Evolutionary conservation across 495 filamentous ascomycete genomes (phyloP).

Genomic region (Tetracladium setigerum): DNA sequence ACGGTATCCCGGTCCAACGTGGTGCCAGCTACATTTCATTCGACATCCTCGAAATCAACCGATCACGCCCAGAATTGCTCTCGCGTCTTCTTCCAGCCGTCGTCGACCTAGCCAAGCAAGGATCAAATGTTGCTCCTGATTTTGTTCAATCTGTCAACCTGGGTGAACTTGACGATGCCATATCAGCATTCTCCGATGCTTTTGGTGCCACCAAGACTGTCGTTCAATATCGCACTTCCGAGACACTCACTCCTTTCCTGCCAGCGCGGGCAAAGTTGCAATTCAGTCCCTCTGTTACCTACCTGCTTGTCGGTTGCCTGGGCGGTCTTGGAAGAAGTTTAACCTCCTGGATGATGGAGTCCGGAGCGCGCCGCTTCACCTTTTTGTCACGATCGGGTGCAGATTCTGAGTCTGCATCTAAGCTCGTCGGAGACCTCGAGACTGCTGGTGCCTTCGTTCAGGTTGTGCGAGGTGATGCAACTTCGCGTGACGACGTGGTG

Average conservation of each 20-base stretch:
- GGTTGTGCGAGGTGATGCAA: conserved; percentile 24
- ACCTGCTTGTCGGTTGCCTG: conserved; percentile 25
- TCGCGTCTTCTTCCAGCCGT: too few relatives aligned
- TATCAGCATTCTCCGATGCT: too few relatives aligned
- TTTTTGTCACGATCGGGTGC: conserved; percentile 49
- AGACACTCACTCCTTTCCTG: conserved; percentile 4
- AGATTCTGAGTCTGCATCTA: not conserved
- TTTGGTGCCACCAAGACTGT: conserved; percentile 6
- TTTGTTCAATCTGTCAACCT: too few relatives aligned
- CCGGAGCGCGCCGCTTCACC: conserved; percentile 50
- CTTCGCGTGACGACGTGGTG: conserved; percentile 9
- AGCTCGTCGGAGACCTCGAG: not conserved
- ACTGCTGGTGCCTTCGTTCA: conserved; percentile 24
- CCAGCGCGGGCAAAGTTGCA: not conserved
- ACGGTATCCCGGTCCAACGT: too few relatives aligned
- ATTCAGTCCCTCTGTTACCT: conserved; percentile 13
- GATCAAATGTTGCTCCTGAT: too few relatives aligned
- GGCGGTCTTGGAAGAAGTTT: conserved; percentile 22
- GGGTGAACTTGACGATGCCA: too few relatives aligned
- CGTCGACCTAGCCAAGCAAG: too few relatives aligned
- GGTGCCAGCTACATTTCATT: too few relatives aligned
- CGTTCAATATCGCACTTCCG: conserved; percentile 3
- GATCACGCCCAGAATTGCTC: too few relatives aligned
- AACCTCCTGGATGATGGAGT: conserved; percentile 25
- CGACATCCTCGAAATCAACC: too few relatives aligned